Base-by-base conservation (phyloP, 2,329 filamentous ascomycete genomes). In the Emericellopsis atlantica region DNA sequence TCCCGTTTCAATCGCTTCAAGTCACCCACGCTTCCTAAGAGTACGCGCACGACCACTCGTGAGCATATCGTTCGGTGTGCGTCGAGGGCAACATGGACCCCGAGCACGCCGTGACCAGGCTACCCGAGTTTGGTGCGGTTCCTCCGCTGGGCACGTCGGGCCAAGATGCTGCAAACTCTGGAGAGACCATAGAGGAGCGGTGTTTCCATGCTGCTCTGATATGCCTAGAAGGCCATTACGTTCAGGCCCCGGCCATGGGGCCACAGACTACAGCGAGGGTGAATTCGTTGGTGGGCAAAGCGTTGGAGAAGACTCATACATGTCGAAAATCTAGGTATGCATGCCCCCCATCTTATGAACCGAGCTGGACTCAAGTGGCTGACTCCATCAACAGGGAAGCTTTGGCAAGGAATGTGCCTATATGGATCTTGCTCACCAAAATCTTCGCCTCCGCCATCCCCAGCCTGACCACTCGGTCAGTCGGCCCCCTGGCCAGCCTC, bases 401-500 rank as follows among this genome's bases (percentile, higher is more conserved):
- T 3, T 58, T 81, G 32, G 75, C 76, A 5, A 69, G 69, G 44
- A 81, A 81, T 48, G 70, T 81, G 23, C 70, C 72, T 45, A 73
- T 81, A 43, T 81, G 77, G 77, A 72, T 80, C 48, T 78, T 76
- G 62, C 61, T 81, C 44, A 73, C 74, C 23, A 69, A 70, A 43
- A 76, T 78, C 46, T 78, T 81, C 50, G 69, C 66, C 15, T 70
- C 74, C 26, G 74, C 77, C 9, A 71, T 81, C 39, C 74, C 75
- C 3, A 73, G 69, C 41, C 62, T 81, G 37, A 76, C 74, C 10
- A 70, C 69, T 16, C 68, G 77, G 43, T 78, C 76, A 2, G 65
- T 80, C 26, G 74, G 72, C 8, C 68, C 72, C 9, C 55, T 75
- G 11, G 68, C 70, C 7, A 67, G 67, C 36, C 58, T 72, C 33